These are phyloP conservation scores for Boletus sp. DNA, from an alignment of 768 basidiomycete genomes.

Conservation along the genomic window DNA sequence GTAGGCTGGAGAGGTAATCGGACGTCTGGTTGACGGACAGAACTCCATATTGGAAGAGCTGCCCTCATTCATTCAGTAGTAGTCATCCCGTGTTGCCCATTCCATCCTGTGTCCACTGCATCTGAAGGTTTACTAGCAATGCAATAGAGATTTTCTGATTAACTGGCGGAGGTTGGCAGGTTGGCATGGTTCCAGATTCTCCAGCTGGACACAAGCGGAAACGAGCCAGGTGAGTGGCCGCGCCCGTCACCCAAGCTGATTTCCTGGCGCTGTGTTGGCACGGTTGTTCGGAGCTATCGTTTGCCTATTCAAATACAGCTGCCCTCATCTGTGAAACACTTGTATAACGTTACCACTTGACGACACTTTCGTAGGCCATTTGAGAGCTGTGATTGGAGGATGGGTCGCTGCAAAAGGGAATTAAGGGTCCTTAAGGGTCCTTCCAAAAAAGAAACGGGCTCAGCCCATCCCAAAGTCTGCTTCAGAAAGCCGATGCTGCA, in stretches of 20 bases:
- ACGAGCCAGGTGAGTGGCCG: not conserved
- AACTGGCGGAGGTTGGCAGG: not conserved
- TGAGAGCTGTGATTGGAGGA: too few relatives aligned
- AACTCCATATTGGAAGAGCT: constrained; percentile 26
- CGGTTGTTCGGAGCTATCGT: not conserved
- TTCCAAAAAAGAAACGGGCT: too few relatives aligned
- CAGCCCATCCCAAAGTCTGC: too few relatives aligned
- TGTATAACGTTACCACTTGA: too few relatives aligned
- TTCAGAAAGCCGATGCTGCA: too few relatives aligned
- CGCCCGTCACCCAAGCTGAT: not conserved
- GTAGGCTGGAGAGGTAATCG: constrained; percentile 28
- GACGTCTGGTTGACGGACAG: constrained; percentile 29
- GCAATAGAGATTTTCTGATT: not conserved
- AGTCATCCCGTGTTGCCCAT: not conserved
- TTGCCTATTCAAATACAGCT: too few relatives aligned
- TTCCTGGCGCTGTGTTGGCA: not conserved
- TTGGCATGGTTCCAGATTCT: not conserved
- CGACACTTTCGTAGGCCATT: too few relatives aligned
- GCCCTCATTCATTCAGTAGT: constrained; percentile 20
- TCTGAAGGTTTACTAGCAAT: not conserved
- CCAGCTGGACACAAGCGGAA: not conserved
- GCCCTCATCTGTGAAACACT: too few relatives aligned
- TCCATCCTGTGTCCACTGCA: constrained; percentile 7
- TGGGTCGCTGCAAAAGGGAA: too few relatives aligned
- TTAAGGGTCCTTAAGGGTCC: too few relatives aligned